Conservation (phyloP, 495 filamentous ascomycete species). For the Penicillium malachiteum region DNA sequence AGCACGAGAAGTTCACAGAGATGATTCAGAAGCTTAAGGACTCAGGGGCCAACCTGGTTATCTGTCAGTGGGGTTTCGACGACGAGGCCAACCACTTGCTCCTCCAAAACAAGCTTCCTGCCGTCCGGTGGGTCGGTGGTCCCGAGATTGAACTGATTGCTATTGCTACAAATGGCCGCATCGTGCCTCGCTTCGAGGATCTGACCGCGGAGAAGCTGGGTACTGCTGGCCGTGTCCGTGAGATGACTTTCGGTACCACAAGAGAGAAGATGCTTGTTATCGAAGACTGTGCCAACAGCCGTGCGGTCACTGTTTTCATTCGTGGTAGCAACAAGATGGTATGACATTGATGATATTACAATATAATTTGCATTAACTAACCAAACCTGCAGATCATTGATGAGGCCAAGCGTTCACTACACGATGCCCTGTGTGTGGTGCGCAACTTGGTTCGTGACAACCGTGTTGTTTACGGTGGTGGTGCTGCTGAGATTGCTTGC, state of each 20-base stretch:
- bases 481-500: conserved; percentile 97
- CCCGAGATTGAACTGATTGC: conserved; percentile 98
- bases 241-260: conserved; percentile 96
- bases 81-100: conserved; percentile 98
- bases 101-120: conserved; percentile 91
- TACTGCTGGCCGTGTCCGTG: conserved; percentile 82
- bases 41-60: conserved; percentile 94
- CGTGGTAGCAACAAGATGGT: conserved; percentile 99
- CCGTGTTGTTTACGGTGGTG: conserved; percentile 97
- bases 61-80: conserved; percentile 99
- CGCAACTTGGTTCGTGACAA: conserved; percentile 95
- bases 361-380: conserved; percentile 3
- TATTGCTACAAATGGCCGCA: conserved; percentile 96
- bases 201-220: conserved; percentile 87
- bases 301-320: conserved; percentile 94
- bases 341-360: conserved; percentile 20
- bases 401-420: conserved; percentile 94
- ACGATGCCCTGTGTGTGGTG: conserved; percentile 96
- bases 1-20: conserved; percentile 91
- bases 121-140: conserved; percentile 96
- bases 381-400: conserved; percentile 76
- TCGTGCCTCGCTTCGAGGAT: conserved; percentile 97
- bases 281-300: conserved; percentile 97
- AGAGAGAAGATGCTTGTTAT: conserved; percentile 99
- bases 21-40: conserved; percentile 99